A percentile compares a stretch with the other conserved stretches of the same genome.
These are phyloP conservation scores for Epichloe elymi DNA, from an alignment of 2,329 filamentous ascomycete genomes.

Conservation along the genomic window DNA sequence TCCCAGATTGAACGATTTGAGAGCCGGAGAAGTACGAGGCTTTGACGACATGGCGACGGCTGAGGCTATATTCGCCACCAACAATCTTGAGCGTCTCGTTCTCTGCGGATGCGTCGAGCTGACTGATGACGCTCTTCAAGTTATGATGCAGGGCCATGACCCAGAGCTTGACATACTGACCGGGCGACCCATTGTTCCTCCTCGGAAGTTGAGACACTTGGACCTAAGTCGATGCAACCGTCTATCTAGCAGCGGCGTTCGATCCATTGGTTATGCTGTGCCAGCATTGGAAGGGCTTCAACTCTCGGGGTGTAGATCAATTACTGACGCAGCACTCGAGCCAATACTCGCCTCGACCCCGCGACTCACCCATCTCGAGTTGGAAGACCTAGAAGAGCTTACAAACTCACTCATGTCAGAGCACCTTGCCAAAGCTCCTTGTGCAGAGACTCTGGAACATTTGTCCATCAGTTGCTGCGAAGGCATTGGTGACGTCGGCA, in stretches of 20 bases:
- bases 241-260: conserved; percentile 62
- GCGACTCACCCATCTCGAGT: conserved; percentile 69
- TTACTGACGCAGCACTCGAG: conserved; percentile 62
- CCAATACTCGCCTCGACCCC: conserved; percentile 64
- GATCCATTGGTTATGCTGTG: conserved; percentile 56
- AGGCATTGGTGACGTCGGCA: conserved; percentile 65
- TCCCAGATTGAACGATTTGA: conserved; percentile 59
- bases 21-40: conserved; percentile 68
- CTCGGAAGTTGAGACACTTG: conserved; percentile 68
- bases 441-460: conserved; percentile 58
- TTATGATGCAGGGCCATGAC: conserved; percentile 62
- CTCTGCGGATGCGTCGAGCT: conserved; percentile 70
- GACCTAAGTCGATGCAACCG: conserved; percentile 69
- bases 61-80: conserved; percentile 61
- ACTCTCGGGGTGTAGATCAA: conserved; percentile 59
- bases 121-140: conserved; percentile 58
- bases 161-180: conserved; percentile 74
- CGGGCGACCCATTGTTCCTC: conserved; percentile 59
- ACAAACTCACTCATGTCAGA: conserved; percentile 62
- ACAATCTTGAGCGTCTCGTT: conserved; percentile 70
- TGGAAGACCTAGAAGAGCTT: conserved; percentile 71
- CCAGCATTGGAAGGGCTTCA: conserved; percentile 74
- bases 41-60: conserved; percentile 66
- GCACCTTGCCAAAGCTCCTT: conserved; percentile 64
- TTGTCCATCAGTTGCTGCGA: conserved; percentile 87